These are phyloP conservation scores for Epichloe coenophiala DNA, from an alignment of 2,329 filamentous ascomycete species.

Conservation along the genomic window DNA sequence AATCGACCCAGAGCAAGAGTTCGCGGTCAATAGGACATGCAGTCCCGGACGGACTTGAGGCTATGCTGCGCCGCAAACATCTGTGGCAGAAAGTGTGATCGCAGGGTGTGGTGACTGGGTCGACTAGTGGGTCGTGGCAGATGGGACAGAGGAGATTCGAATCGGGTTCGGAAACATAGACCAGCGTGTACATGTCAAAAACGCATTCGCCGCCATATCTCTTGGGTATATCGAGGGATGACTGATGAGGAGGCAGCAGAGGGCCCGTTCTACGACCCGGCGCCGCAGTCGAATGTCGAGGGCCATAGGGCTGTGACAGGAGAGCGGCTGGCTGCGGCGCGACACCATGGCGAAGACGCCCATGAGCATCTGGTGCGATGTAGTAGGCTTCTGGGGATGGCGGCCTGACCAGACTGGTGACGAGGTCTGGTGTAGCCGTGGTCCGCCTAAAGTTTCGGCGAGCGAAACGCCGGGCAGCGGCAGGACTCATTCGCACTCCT, in stretches of 20 bases:
- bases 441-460: conserved; percentile 21
- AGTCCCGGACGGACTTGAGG: conserved; percentile 25
- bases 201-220: conserved; percentile 23
- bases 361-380: conserved; percentile 14
- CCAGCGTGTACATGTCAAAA: conserved; percentile 32
- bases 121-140: conserved; percentile 47
- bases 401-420: conserved; percentile 25
- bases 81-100: conserved; percentile 52
- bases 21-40: conserved; percentile 47
- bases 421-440: conserved; percentile 25
- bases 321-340: conserved; percentile 4
- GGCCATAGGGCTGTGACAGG: conserved; percentile 6
- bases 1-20: conserved; percentile 24
- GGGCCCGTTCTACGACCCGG: conserved; percentile 21
- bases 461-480: conserved; percentile 22
- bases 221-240: conserved; percentile 25
- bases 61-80: conserved; percentile 35
- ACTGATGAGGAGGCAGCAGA: conserved; percentile 21
- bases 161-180: conserved; percentile 30
- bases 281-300: conserved; percentile 11
- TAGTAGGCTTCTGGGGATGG: conserved; percentile 24
- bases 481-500: conserved; percentile 20
- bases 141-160: conserved; percentile 38
- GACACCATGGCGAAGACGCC: conserved; percentile 10
- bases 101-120: conserved; percentile 47